These are phyloP conservation scores for Tilletia caries DNA, from an alignment of 1,284 basidiomycete species.

Conservation along the genomic window DNA sequence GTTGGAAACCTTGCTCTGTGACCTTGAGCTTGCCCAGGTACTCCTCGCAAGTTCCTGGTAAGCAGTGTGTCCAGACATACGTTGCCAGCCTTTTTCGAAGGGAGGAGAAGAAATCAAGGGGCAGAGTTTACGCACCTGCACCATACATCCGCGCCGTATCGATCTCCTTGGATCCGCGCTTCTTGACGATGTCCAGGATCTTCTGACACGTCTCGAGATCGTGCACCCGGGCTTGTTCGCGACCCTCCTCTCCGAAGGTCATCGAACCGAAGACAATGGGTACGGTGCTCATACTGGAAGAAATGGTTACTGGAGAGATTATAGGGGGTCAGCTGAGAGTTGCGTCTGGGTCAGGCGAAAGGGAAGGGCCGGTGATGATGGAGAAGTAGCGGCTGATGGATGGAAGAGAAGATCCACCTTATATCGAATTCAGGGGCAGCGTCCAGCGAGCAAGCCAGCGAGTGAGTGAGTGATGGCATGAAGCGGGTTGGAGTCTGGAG, in stretches of 20 bases:
- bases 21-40: constrained; percentile 29
- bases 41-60: constrained; percentile 28
- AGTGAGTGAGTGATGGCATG: too few species aligned
- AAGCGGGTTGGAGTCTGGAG: too few species aligned
- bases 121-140: too few species aligned
- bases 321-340: not conserved
- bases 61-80: too few species aligned
- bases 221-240: constrained; percentile 60
- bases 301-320: not conserved
- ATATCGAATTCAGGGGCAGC: too few species aligned
- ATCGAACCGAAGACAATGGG: constrained; percentile 56
- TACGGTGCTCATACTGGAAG: constrained; percentile 13
- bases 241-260: constrained; percentile 57
- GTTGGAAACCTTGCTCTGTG: constrained; percentile 27
- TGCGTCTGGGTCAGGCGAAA: not conserved
- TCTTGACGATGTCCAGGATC: constrained; percentile 63
- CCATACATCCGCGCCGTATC: constrained; percentile 63
- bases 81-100: too few species aligned
- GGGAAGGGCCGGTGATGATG: not conserved
- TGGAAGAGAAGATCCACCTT: not conserved
- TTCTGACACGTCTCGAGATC: constrained; percentile 60
- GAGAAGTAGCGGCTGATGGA: not conserved
- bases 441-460: too few species aligned
- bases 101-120: too few species aligned
- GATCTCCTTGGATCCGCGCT: constrained; percentile 62